Evolutionary conservation across 78 protist species (phyloP).

Genomic region (Dictyostelium firmibasis): DNA sequence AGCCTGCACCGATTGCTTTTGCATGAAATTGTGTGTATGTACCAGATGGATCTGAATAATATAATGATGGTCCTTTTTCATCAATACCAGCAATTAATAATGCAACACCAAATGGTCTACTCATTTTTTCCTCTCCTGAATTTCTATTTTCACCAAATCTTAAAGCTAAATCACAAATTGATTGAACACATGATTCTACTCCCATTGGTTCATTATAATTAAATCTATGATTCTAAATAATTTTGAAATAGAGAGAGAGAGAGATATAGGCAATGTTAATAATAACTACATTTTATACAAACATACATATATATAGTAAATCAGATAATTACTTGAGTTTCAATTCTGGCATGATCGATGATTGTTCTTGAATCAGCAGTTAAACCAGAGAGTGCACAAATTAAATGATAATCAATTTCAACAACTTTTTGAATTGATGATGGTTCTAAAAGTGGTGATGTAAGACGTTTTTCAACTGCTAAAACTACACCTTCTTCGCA

Average conservation of each 20-base stretch:
- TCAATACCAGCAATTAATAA: conserved; percentile 99
- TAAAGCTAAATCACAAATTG: conserved; percentile 95
- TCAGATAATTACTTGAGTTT: conserved; percentile 90
- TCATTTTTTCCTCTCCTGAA: conserved; percentile 79
- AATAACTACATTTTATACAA: background rate
- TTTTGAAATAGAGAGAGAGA: background rate
- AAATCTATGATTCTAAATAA: conserved; percentile 96
- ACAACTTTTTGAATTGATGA: conserved; percentile 89
- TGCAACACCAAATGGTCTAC: conserved; percentile 99
- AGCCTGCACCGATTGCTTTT: conserved; percentile 98
- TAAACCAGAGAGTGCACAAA: conserved; percentile 97
- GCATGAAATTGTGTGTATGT: conserved; percentile 90
- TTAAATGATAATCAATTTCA: conserved; percentile 84
- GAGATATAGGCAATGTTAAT: background rate
- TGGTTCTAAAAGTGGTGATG: conserved; percentile 97
- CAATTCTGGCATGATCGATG: conserved; percentile 97
- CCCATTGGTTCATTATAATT: conserved; percentile 98
- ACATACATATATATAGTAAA: background rate
- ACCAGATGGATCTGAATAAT: conserved; percentile 99
- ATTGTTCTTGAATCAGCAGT: conserved; percentile 99
- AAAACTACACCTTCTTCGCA: conserved; percentile 98
- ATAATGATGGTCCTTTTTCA: conserved; percentile 95
- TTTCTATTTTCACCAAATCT: conserved; percentile 95
- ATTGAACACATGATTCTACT: conserved; percentile 94
- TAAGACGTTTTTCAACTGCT: conserved; percentile 98